Conservation (phyloP, 148 eudicot species). For the Vaccinium vitisidaea region DNA sequence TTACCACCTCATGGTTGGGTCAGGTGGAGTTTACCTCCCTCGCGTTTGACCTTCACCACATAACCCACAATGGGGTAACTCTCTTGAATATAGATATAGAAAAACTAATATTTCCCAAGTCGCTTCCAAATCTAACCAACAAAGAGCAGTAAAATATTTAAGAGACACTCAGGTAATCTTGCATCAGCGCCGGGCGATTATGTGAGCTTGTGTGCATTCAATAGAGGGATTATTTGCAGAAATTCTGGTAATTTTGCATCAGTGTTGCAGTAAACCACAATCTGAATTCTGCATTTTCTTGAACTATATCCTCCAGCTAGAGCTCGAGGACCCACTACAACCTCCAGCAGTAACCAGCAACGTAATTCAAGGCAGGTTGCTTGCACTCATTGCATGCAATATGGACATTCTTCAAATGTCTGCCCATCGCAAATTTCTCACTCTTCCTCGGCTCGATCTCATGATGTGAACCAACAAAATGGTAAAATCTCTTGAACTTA, state of each 20-base stretch:
- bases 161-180: no score
- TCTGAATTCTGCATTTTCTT: neutral
- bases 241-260: neutral
- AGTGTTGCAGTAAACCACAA: neutral
- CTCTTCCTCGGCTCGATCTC: slow-evolving; percentile 49
- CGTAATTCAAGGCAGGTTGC: slow-evolving; percentile 44
- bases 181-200: no score
- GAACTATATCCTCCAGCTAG: slow-evolving; percentile 34
- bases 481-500: slow-evolving; percentile 30
- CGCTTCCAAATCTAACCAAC: no score
- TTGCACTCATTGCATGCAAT: slow-evolving; percentile 58
- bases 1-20: no score
- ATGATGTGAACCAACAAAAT: slow-evolving; percentile 36
- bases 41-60: no score
- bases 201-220: no score
- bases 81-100: no score
- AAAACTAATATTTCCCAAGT: no score
- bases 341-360: slow-evolving; percentile 41
- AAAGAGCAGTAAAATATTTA: no score
- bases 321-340: slow-evolving; percentile 51
- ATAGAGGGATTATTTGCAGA: neutral
- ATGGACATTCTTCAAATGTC: slow-evolving; percentile 58
- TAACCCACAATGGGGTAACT: no score
- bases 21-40: no score
- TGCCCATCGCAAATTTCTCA: slow-evolving; percentile 60